Evolutionary conservation across 768 basidiomycete genomes (phyloP).

Genomic region (Tylopilus balloui): DNA sequence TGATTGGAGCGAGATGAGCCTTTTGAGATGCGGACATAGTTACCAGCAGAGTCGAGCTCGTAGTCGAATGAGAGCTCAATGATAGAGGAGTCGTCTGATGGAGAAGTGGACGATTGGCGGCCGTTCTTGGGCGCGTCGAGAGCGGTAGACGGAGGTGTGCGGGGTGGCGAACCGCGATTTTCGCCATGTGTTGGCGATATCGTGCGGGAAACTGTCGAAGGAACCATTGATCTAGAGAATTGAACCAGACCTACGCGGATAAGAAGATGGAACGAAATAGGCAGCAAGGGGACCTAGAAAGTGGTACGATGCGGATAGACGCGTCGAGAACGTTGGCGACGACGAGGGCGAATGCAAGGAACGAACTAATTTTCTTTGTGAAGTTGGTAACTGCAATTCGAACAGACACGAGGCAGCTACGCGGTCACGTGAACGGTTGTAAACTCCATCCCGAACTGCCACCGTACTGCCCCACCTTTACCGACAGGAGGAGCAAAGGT

Average conservation of each 20-base stretch:
- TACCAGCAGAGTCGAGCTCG: conserved; percentile 41
- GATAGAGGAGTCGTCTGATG: conserved; percentile 44
- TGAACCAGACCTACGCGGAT: conserved; percentile 12
- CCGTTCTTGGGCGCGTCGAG: conserved; percentile 31
- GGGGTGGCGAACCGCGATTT: conserved; percentile 29
- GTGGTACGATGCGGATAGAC: conserved; percentile 7
- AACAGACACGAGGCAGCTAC: conserved; percentile 35
- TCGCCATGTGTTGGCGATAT: conserved; percentile 31
- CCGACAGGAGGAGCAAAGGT: no score
- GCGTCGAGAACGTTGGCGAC: conserved; percentile 20
- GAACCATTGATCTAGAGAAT: conserved; percentile 18
- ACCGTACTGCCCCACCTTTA: background rate
- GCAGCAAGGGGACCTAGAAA: background rate
- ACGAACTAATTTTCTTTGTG: conserved; percentile 27
- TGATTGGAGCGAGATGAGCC: conserved; percentile 35
- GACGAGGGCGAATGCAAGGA: conserved; percentile 10
- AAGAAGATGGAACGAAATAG: background rate
- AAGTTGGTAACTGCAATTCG: conserved; percentile 14
- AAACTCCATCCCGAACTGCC: conserved; percentile 5
- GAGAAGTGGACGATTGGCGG: conserved; percentile 33
- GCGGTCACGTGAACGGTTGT: conserved; percentile 32
- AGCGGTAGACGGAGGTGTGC: conserved; percentile 25
- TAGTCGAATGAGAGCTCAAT: conserved; percentile 48
- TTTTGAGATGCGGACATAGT: conserved; percentile 45
- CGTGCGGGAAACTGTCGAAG: conserved; percentile 18